Conservation (phyloP, 805 yeast genomes). For the Kluyveromyces wickerhamii region DNA sequence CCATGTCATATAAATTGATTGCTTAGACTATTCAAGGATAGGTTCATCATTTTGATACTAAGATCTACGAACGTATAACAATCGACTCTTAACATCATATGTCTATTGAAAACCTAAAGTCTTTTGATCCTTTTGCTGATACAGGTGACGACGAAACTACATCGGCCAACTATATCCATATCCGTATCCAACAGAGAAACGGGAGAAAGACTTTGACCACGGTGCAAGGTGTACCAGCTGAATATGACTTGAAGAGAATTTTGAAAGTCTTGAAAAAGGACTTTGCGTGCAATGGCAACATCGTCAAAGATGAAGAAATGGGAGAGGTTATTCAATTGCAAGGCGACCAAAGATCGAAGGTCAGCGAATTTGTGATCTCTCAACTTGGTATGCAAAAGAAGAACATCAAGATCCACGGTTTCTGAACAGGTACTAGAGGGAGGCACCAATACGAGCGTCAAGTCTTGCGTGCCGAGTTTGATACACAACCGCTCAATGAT, state of each 20-base stretch:
- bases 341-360: constrained; percentile 98
- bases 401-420: constrained; percentile 97
- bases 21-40: not conserved
- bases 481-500: too few species aligned
- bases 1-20: too few species aligned
- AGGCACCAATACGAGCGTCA: too few species aligned
- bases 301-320: constrained; percentile 90
- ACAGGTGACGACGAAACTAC: constrained; percentile 99
- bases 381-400: constrained; percentile 89
- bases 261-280: constrained; percentile 92
- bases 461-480: too few species aligned
- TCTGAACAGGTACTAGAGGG: too few species aligned
- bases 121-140: constrained; percentile 98
- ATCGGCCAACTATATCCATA: constrained; percentile 91
- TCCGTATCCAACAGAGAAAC: constrained; percentile 99
- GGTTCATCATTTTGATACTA: not conserved
- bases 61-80: constrained; percentile 1
- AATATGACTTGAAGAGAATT: constrained; percentile 90
- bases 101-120: constrained; percentile 85
- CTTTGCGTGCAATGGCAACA: constrained; percentile 97
- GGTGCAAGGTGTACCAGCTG: constrained; percentile 94
- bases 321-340: constrained; percentile 97
- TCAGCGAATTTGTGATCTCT: constrained; percentile 81
- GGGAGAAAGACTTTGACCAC: constrained; percentile 98
- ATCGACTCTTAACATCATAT: constrained; percentile 12